A percentile compares a stretch with the other conserved stretches of the same genome.
phyloP scores from a whole-genome alignment of 768 basidiomycete species.

The Astraeus odoratus region DNA sequence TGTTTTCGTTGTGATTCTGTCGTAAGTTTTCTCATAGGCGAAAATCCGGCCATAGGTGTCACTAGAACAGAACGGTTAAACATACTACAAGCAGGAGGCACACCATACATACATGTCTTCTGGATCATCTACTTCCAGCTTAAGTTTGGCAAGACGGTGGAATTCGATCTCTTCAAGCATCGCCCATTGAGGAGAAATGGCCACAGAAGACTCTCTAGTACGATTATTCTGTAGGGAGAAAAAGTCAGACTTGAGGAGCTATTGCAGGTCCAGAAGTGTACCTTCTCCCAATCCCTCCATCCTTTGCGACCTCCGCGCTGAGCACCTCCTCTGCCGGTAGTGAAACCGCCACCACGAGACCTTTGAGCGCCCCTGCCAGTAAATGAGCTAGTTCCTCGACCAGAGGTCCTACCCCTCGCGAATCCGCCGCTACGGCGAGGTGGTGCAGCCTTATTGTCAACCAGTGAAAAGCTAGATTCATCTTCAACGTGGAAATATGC shows the following conservation, averaged over 20 bases:
- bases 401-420: slow-evolving; percentile 39
- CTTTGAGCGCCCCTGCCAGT: slow-evolving; percentile 37
- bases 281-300: slow-evolving; percentile 96
- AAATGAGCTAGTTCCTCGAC: slow-evolving; percentile 31
- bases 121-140: slow-evolving; percentile 89
- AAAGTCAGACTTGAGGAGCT: not conserved
- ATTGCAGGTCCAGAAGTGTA: slow-evolving; percentile 23
- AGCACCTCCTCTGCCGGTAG: slow-evolving; percentile 37
- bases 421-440: slow-evolving; percentile 67
- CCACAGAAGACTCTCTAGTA: slow-evolving; percentile 87
- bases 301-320: slow-evolving; percentile 47
- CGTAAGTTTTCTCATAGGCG: slow-evolving; percentile 90
- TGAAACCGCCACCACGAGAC: slow-evolving; percentile 35
- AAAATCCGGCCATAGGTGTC: slow-evolving; percentile 86
- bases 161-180: slow-evolving; percentile 98
- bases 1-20: slow-evolving; percentile 90
- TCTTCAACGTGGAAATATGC: slow-evolving; percentile 98
- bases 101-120: slow-evolving; percentile 71
- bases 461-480: slow-evolving; percentile 93
- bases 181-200: slow-evolving; percentile 87
- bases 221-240: slow-evolving; percentile 61
- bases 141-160: slow-evolving; percentile 81
- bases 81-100: not conserved
- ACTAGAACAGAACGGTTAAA: slow-evolving; percentile 32
- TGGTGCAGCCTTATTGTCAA: slow-evolving; percentile 76